These are phyloP conservation scores for Fragaria ananassa DNA, from an alignment of 306 rosid species.

Conservation along the genomic window DNA sequence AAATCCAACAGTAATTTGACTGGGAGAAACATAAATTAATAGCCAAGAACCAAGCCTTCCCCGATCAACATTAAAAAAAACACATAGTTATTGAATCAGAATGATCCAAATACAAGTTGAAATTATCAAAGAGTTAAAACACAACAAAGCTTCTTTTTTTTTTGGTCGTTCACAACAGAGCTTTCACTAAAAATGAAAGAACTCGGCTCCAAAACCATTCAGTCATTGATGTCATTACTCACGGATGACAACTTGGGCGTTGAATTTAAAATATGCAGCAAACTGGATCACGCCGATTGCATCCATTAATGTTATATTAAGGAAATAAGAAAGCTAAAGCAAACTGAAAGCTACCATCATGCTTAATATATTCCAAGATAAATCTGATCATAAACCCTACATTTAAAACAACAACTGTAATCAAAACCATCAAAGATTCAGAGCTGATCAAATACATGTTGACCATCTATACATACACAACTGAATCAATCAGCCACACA, in stretches of 20 bases:
- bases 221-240: constrained; percentile 3
- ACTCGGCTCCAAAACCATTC: background rate
- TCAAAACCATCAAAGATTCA: constrained; percentile 26
- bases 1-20: background rate
- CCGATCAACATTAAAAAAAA: background rate
- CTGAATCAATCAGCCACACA: constrained; percentile 14
- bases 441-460: background rate
- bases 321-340: background rate
- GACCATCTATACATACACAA: constrained; percentile 6
- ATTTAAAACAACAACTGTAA: background rate
- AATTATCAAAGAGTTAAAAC: background rate
- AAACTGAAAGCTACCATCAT: background rate
- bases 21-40: background rate
- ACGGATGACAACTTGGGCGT: background rate
- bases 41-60: background rate
- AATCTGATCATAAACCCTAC: background rate
- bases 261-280: background rate
- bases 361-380: background rate
- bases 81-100: background rate
- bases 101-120: background rate
- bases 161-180: background rate
- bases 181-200: background rate
- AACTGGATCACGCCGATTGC: background rate
- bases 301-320: background rate
- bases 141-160: background rate